Evolutionary conservation across 1,284 basidiomycete species (phyloP).

Genomic region (Boletus semigastroideus): DNA sequence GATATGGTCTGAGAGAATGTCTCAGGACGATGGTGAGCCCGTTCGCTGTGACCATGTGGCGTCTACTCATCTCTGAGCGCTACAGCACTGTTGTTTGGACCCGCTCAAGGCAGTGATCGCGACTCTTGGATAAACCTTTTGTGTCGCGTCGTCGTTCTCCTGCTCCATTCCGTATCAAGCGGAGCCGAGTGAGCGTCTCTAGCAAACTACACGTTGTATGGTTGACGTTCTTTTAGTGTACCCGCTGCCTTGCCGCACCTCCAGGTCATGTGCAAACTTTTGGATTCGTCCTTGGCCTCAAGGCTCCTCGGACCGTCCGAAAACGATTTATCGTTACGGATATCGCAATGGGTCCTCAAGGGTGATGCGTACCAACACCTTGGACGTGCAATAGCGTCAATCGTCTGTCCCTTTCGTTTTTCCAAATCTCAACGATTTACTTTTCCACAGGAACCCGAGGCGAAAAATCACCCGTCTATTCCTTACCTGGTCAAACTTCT

Average conservation of each 20-base stretch:
- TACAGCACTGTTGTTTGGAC: slow-evolving; percentile 44
- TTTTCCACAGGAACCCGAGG: slow-evolving; percentile 22
- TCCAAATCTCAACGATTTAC: slow-evolving; percentile 2
- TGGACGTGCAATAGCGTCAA: slow-evolving; percentile 17
- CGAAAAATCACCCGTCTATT: slow-evolving; percentile 28
- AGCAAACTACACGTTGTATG: neutral
- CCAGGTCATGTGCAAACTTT: slow-evolving; percentile 29
- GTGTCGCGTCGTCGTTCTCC: slow-evolving; percentile 44
- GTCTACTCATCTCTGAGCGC: slow-evolving; percentile 7
- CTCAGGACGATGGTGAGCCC: slow-evolving; percentile 43
- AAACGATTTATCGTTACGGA: slow-evolving; percentile 9
- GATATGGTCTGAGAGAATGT: slow-evolving; percentile 45
- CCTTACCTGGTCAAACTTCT: slow-evolving; percentile 33
- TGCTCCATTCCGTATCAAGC: slow-evolving; percentile 52
- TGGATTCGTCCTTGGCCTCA: slow-evolving; percentile 14
- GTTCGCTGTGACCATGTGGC: neutral
- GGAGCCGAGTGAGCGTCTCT: slow-evolving; percentile 44
- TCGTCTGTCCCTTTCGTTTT: slow-evolving; percentile 22
- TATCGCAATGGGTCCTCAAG: slow-evolving; percentile 19
- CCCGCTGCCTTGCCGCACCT: slow-evolving; percentile 24
- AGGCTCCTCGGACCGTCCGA: slow-evolving; percentile 12
- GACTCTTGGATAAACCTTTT: slow-evolving; percentile 61
- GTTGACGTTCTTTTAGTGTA: slow-evolving; percentile 27
- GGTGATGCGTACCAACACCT: slow-evolving; percentile 21
- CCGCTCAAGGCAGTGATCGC: slow-evolving; percentile 37